phyloP scores from a whole-genome alignment of 345 rosid genomes.

The Eucalyptus regnans region DNA sequence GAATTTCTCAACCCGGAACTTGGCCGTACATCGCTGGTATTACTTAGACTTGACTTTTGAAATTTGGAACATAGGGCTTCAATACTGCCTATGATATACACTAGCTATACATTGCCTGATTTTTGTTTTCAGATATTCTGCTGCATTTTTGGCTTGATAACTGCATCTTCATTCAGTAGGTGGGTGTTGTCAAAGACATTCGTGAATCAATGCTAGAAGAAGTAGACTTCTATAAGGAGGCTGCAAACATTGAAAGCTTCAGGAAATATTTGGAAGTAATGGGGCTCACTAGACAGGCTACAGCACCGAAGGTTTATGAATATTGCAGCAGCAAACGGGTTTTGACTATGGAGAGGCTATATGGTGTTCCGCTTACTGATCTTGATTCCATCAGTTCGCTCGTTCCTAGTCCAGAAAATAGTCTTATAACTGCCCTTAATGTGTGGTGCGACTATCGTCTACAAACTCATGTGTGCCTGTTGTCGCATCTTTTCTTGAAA shows the following conservation, averaged over 20 bases:
- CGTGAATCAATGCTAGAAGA: constrained; percentile 97
- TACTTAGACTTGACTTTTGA: neutral
- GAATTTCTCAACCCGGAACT: constrained; percentile 89
- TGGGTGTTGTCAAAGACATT: constrained; percentile 81
- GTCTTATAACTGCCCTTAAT: constrained; percentile 90
- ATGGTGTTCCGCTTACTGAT: constrained; percentile 98
- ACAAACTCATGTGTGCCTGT: neutral
- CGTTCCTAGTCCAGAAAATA: constrained; percentile 80
- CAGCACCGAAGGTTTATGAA: constrained; percentile 80
- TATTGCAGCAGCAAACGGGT: constrained; percentile 79
- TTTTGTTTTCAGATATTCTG: neutral
- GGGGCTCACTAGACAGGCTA: constrained; percentile 88
- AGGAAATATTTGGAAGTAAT: constrained; percentile 71
- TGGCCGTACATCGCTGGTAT: constrained; percentile 86
- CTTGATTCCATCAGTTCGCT: constrained; percentile 83
- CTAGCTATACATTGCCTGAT: neutral
- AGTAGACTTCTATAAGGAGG: constrained; percentile 90
- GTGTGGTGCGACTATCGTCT: constrained; percentile 49
- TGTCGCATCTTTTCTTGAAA: neutral
- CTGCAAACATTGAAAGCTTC: constrained; percentile 69
- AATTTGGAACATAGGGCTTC: neutral
- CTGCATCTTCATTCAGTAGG: constrained; percentile 27
- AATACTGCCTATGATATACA: neutral
- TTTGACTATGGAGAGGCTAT: constrained; percentile 94
- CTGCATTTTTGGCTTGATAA: constrained; percentile 1